Evolutionary conservation across 257 asterid genomes (phyloP).

Genomic region (Solanum gracilifrons): DNA sequence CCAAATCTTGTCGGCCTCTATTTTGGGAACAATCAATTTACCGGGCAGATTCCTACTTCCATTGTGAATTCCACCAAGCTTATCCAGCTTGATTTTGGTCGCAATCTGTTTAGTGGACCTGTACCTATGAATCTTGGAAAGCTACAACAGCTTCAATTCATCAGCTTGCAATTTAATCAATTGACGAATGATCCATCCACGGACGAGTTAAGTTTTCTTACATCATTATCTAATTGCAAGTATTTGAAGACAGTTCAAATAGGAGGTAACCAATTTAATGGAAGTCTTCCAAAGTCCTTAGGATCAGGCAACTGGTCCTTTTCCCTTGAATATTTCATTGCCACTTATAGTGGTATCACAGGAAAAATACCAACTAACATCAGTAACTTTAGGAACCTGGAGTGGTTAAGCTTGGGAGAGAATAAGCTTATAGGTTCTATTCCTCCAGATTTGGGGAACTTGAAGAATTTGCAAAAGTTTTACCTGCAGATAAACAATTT

Average conservation of each 20-base stretch:
- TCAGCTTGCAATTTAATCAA: background rate
- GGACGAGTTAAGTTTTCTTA: background rate
- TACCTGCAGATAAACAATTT: background rate
- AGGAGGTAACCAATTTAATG: background rate
- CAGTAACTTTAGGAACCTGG: slow-evolving; percentile 3
- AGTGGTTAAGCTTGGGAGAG: background rate
- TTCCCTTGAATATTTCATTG: background rate
- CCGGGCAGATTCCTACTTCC: slow-evolving; percentile 10
- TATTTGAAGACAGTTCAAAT: background rate
- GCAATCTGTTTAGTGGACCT: slow-evolving; percentile 5
- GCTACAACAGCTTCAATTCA: background rate
- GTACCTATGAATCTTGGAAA: slow-evolving; percentile 5
- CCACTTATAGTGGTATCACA: background rate
- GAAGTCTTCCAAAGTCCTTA: slow-evolving; percentile 4
- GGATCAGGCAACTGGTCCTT: slow-evolving; percentile 7
- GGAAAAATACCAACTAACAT: slow-evolving; percentile 11
- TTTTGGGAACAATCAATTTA: background rate
- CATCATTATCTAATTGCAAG: slow-evolving; percentile 1
- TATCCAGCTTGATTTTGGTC: background rate
- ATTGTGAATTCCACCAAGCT: slow-evolving; percentile 10
- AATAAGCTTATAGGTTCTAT: slow-evolving; percentile 6
- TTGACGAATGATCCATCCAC: slow-evolving; percentile 1
- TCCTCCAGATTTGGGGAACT: slow-evolving; percentile 2
- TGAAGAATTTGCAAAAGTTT: background rate
- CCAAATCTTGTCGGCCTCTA: slow-evolving; percentile 1